phyloP scores from a whole-genome alignment of 108 stramenopile species.

The Cyclotella sp. region DNA sequence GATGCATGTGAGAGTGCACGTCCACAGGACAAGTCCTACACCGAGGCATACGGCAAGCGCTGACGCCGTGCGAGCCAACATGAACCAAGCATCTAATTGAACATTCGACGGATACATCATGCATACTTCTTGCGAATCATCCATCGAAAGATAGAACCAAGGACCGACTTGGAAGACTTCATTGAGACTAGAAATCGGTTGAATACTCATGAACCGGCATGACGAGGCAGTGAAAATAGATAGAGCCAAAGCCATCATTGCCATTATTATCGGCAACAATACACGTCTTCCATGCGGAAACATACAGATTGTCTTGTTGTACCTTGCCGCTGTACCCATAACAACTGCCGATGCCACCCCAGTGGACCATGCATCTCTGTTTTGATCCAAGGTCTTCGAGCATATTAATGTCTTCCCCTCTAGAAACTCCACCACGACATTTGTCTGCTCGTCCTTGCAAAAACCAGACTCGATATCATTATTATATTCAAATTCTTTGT shows the following conservation, averaged over 20 bases:
- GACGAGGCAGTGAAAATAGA: constrained; percentile 24
- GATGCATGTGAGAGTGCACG: constrained; percentile 37
- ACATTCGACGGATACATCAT: constrained; percentile 32
- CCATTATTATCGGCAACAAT: constrained; percentile 30
- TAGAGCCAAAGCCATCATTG: constrained; percentile 22
- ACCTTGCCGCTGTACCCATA: constrained; percentile 32
- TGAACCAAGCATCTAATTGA: constrained; percentile 24
- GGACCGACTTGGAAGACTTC: constrained; percentile 41
- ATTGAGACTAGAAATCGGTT: constrained; percentile 14
- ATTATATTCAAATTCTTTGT: background rate
- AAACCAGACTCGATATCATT: background rate
- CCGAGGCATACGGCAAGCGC: constrained; percentile 34
- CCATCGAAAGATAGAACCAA: constrained; percentile 32
- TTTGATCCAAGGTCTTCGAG: background rate
- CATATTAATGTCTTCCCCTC: background rate
- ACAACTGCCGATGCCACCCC: constrained; percentile 43
- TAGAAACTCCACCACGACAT: background rate
- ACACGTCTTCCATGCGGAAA: constrained; percentile 42
- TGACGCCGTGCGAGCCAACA: constrained; percentile 27
- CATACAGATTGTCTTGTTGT: constrained; percentile 44
- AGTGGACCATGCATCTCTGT: constrained; percentile 36
- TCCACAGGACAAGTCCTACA: constrained; percentile 29
- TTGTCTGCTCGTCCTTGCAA: background rate
- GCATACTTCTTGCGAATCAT: constrained; percentile 32
- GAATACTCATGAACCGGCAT: constrained; percentile 43